A percentile compares a stretch with the other conserved stretches of the same genome.
Evolutionary conservation across 225 moss, liverwort and hornwort species (phyloP).

Genomic region (Antitrichia curtipendula): DNA sequence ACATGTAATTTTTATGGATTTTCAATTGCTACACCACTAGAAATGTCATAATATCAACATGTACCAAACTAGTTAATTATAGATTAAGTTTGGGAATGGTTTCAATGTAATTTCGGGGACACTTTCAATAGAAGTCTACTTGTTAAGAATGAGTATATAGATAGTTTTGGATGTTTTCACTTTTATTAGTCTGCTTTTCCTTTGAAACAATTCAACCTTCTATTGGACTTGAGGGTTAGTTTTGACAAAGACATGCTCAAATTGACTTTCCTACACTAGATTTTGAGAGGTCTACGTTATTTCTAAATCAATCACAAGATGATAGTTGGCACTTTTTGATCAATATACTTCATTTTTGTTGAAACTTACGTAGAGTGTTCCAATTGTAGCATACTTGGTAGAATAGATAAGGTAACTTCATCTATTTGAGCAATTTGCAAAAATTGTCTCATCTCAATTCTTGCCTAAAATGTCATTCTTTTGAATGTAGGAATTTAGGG

Average conservation of each 20-base stretch:
- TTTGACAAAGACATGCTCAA: not conserved
- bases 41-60: no score
- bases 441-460: not conserved
- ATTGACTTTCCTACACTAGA: not conserved
- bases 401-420: not conserved
- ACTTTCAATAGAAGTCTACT: not conserved
- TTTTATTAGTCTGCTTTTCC: no score
- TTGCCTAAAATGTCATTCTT: not conserved
- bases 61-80: no score
- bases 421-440: not conserved
- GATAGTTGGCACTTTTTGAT: not conserved
- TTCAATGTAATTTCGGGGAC: not conserved
- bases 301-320: not conserved
- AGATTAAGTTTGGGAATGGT: no score
- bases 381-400: not conserved
- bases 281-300: no score
- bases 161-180: no score
- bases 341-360: not conserved
- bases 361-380: not conserved
- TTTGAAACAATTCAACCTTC: no score
- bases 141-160: fast-evolving
- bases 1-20: not conserved
- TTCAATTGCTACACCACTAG: fast-evolving
- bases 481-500: fast-evolving
- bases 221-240: fast-evolving